Evolutionary conservation across 106 monocot species (phyloP), one percentile per base, ranked within the genome.

Genomic region (Dioscorea zingiberensis): DNA sequence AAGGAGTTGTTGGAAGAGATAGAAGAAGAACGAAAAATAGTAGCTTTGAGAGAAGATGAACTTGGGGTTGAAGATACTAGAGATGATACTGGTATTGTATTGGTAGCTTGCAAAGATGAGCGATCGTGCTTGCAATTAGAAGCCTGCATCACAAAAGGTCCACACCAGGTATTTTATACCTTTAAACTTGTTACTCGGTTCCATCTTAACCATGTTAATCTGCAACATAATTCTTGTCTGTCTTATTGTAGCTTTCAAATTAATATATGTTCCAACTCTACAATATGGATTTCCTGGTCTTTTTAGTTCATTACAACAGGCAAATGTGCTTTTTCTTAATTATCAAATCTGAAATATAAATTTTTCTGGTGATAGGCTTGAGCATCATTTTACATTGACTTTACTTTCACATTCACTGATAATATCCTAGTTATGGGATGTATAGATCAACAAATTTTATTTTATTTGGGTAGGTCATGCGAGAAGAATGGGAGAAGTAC

Each of bases 31-130:
- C 73, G 77, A 21, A 71, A 51, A 63, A 89, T 70, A 28, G 63
- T 67, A 55, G 47, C 13, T 69, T 27, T 70, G 23, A 72, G 26
- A 24, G 68, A 82, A 23, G 71, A 61, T 56, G 54, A 75, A 55
- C 17, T 38, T 64, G 21, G 44, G 22, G 44, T 32, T 75, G 74
- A 70, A 63, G 70, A 81, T 58, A 56, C 9, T 30, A 73, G 61
- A 60, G 69, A 66, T 51, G 72, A 72, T 71, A 86, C 27, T 44
- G 77, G 78, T 27, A 79, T 89, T 53, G 76, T 98, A 70, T 69
- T 98, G 73, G 86, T 98, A 59, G 86, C 76, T 63, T 98, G 98
- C 66, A 98, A 98, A 78, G 98, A 98, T 78, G 98, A 92, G 70
- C 59, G 88, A 4, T 84, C 98, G 48, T 98, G 98, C 75, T 78